Percentiles rank a stretch among this genome's conserved stretches.
Conservation (phyloP, 352 stramenopile genomes). For the Pythium periplocum region DNA sequence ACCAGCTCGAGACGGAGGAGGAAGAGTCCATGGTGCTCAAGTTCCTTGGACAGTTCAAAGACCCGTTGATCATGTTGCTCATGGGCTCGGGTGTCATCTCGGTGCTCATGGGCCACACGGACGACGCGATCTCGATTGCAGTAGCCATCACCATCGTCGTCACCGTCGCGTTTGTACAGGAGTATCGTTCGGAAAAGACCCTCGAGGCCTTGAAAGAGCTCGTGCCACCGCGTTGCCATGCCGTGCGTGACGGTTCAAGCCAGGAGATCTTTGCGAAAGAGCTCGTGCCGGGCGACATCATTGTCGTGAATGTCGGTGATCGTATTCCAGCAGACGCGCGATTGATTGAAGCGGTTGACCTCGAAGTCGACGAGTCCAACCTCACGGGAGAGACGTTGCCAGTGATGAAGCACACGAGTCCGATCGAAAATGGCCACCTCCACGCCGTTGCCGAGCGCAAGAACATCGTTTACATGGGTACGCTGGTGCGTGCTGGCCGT, state of each 20-base stretch:
- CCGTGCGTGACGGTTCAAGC: constrained; percentile 44
- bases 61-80: constrained; percentile 96
- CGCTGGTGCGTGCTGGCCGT: constrained; percentile 89
- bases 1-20: constrained; percentile 66
- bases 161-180: constrained; percentile 93
- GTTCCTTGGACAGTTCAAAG: constrained; percentile 94
- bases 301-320: constrained; percentile 90
- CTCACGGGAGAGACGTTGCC: constrained; percentile 92
- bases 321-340: constrained; percentile 91
- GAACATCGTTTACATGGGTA: constrained; percentile 97
- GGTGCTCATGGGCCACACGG: constrained; percentile 89
- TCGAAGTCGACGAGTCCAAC: constrained; percentile 92
- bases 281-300: constrained; percentile 77
- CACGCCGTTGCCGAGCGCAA: constrained; percentile 75
- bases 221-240: constrained; percentile 68
- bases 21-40: constrained; percentile 87
- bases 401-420: constrained; percentile 61
- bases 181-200: constrained; percentile 85
- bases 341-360: constrained; percentile 83
- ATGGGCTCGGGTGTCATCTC: constrained; percentile 90
- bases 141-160: constrained; percentile 96
- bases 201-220: constrained; percentile 80
- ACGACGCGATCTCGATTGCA: constrained; percentile 95
- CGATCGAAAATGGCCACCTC: constrained; percentile 60
- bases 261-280: constrained; percentile 71